These are phyloP conservation scores for Coleophoma eucalyptorum DNA, from an alignment of 2,329 filamentous ascomycete species.

Conservation along the genomic window DNA sequence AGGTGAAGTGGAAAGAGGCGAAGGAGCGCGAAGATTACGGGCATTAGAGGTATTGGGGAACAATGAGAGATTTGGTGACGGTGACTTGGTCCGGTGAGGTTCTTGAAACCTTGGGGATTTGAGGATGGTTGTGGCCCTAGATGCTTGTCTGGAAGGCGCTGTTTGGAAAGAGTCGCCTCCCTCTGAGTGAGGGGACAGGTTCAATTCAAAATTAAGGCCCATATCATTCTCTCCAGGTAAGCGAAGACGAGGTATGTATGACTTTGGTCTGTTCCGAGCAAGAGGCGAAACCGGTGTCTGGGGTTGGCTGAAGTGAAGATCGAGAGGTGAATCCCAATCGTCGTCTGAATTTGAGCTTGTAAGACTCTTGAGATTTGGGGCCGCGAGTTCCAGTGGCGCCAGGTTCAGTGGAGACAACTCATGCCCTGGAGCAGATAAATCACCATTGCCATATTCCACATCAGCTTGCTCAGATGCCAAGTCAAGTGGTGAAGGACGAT, in stretches of 20 bases:
- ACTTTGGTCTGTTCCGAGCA: constrained; percentile 7
- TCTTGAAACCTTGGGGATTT: too few species aligned
- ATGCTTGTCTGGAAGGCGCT: too few species aligned
- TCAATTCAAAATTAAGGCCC: background rate
- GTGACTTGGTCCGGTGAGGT: too few species aligned
- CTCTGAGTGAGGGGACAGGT: constrained; percentile 6
- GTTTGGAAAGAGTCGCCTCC: background rate
- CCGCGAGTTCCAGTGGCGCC: background rate
- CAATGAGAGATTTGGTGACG: constrained; percentile 5
- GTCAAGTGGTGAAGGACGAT: constrained; percentile 13
- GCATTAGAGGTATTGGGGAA: background rate
- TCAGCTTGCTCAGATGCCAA: constrained; percentile 3
- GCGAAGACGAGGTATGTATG: constrained; percentile 13
- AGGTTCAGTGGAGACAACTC: background rate
- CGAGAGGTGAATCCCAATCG: constrained; percentile 17
- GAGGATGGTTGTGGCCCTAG: too few species aligned
- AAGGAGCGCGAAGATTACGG: background rate
- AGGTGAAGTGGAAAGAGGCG: background rate
- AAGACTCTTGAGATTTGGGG: background rate
- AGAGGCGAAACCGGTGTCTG: constrained; percentile 6
- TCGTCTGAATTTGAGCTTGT: background rate
- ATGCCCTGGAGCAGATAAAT: background rate
- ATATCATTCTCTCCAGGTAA: constrained; percentile 8
- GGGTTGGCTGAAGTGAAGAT: constrained; percentile 18
- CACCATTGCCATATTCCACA: background rate